A percentile compares a stretch with the other conserved stretches of the same genome.
Conservation (phyloP, 306 rosid species). For the Acmispon strigosus region DNA sequence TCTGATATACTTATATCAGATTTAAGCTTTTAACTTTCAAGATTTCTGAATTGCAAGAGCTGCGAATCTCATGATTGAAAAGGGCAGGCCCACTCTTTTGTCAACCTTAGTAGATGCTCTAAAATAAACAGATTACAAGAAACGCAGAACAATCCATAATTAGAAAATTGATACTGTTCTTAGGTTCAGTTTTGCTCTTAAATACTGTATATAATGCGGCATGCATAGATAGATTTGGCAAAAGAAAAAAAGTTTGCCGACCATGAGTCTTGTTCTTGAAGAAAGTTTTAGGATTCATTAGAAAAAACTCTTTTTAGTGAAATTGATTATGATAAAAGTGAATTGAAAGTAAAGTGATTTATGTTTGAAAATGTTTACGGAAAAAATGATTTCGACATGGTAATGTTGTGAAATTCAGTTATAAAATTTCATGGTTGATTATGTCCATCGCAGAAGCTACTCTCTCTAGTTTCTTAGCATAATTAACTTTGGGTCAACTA, state of each 20-base stretch:
- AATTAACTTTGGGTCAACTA: no score
- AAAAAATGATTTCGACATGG: no score
- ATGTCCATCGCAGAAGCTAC: no score
- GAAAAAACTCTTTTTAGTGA: neutral
- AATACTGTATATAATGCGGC: neutral
- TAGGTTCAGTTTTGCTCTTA: neutral
- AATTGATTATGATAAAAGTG: no score
- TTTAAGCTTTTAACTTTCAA: neutral
- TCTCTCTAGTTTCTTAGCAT: no score
- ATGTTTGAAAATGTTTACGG: no score
- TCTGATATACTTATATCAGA: neutral
- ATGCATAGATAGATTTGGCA: slow-evolving; percentile 8
- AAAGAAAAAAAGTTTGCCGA: slow-evolving; percentile 9
- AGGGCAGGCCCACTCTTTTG: slow-evolving; percentile 4
- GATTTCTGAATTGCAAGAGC: slow-evolving; percentile 7
- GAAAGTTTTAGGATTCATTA: slow-evolving; percentile 21
- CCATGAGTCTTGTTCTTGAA: slow-evolving; percentile 38
- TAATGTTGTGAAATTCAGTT: no score
- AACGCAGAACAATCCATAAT: neutral
- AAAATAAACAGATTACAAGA: neutral
- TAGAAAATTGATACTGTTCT: neutral
- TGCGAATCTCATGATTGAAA: slow-evolving; percentile 14
- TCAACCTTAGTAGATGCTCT: slow-evolving; percentile 21
- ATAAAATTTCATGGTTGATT: no score
- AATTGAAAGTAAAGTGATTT: no score